Evolutionary conservation across 148 eudicot species (phyloP), one percentile per base, ranked within the genome.

Genomic region (Polygonum maritimum): DNA sequence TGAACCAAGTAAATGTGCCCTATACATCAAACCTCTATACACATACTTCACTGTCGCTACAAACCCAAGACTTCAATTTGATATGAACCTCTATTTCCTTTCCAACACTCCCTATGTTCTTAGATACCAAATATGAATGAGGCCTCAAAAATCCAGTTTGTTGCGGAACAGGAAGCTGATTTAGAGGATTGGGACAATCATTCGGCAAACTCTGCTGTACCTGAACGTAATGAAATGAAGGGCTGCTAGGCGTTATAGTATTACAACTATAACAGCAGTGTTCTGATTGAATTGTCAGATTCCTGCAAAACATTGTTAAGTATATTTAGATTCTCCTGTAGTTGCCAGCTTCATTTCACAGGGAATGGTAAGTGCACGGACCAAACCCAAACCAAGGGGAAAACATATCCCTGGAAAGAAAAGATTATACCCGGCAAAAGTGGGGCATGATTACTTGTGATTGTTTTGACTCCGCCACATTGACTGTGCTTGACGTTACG

Each of bases 401-500:
- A 15, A 5, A n/a, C 26, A n/a, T 54, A n/a, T 7, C 8, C 4
- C 22, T 54, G 60, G 19, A 54, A n/a, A 19, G 60, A 54, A 54
- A n/a, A 54, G 60, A 54, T n/a, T 54, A 38, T 62, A 62, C 69
- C 69, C 31, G 69, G 69, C 14, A 62, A 54, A n/a, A 54, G 22
- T 54, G 60, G 16, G 69, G 69, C 10, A 10, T 10, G 10, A 44
- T 44, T 44, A 44, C 31, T n/a, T 54, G 60, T 54, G 60, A 54
- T 54, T 54, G 60, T 10, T 10, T 16, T 54, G 1, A 54, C 22
- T 54, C 60, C 15, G 5, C 69, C 69, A 62, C 11, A 62, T 1
- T 62, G 69, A 62, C 69, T 33, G 16, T 10, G 69, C 69, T 62
- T 62, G 38, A 62, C 16, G 10, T 62, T 31, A 62, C 69, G 31